A percentile compares a stretch with the other conserved stretches of the same genome.
Conservation (phyloP, 208 protist genomes). For the Phytomonas francai region DNA sequence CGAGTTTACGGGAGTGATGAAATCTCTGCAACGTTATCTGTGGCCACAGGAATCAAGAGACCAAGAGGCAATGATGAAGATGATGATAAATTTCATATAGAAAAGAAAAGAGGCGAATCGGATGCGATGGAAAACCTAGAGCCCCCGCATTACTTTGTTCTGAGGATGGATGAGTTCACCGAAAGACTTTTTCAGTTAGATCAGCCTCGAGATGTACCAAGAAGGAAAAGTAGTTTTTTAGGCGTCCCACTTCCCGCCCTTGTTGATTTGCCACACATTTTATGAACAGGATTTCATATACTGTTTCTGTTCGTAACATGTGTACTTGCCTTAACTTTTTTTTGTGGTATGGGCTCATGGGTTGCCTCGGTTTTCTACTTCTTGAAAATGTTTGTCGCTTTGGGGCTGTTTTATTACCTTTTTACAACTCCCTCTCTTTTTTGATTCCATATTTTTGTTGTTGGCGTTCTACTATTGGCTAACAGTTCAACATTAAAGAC, state of each 20-base stretch:
- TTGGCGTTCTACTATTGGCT: slow-evolving; percentile 7
- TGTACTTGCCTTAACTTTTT: slow-evolving; percentile 5
- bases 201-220: slow-evolving; percentile 4
- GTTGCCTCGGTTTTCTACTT: background rate
- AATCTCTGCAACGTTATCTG: background rate
- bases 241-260: background rate
- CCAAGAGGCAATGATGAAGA: background rate
- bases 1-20: slow-evolving; percentile 49
- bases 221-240: background rate
- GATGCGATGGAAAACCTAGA: slow-evolving; percentile 15
- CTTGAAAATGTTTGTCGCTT: background rate
- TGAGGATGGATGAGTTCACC: slow-evolving; percentile 53
- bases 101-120: background rate
- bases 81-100: background rate
- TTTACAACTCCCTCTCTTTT: background rate
- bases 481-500: background rate
- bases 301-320: background rate
- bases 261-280: slow-evolving; percentile 1
- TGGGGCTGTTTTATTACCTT: background rate
- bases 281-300: background rate
- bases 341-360: background rate
- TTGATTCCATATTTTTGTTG: slow-evolving; percentile 4
- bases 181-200: slow-evolving; percentile 42
- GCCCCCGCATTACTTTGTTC: slow-evolving; percentile 35
- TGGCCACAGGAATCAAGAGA: background rate